Percentiles rank a stretch among this genome's conserved stretches.
These are phyloP conservation scores for Mycosarcoma mackinlayi DNA, from an alignment of 1,284 basidiomycete species.

Conservation along the genomic window DNA sequence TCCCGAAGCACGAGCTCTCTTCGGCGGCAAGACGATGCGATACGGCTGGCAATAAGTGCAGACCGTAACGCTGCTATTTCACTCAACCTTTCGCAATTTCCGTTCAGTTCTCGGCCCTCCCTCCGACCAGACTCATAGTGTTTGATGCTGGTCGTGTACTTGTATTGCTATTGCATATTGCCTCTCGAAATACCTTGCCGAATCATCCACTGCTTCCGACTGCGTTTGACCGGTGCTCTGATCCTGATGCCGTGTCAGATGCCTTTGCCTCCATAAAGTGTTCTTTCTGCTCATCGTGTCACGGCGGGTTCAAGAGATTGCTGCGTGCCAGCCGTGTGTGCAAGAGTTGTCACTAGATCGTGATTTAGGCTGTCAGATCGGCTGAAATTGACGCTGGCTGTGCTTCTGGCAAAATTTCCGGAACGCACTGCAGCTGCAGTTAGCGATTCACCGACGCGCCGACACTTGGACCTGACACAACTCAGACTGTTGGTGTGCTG, in stretches of 20 bases:
- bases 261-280: too few relatives aligned
- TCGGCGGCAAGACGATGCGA: constrained; percentile 52
- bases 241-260: too few relatives aligned
- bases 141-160: constrained; percentile 20
- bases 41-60: constrained; percentile 44
- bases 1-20: constrained; percentile 41
- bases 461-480: background rate
- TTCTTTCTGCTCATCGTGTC: too few relatives aligned
- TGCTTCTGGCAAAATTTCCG: too few relatives aligned
- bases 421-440: constrained; percentile 3
- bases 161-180: constrained; percentile 16
- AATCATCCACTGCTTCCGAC: too few relatives aligned
- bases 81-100: background rate
- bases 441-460: constrained; percentile 7
- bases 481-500: background rate
- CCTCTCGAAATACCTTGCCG: background rate
- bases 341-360: too few relatives aligned
- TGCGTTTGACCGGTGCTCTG: too few relatives aligned
- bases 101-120: background rate
- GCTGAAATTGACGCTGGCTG: too few relatives aligned
- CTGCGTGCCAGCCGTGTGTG: too few relatives aligned
- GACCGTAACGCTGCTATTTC: background rate
- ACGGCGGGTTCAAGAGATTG: too few relatives aligned
- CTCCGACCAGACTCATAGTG: background rate
- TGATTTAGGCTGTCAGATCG: too few relatives aligned